Evolutionary conservation across 371 early-diverging fungal genomes (phyloP), one percentile per base, ranked within the genome.

Genomic region (Mortierella sp.): DNA sequence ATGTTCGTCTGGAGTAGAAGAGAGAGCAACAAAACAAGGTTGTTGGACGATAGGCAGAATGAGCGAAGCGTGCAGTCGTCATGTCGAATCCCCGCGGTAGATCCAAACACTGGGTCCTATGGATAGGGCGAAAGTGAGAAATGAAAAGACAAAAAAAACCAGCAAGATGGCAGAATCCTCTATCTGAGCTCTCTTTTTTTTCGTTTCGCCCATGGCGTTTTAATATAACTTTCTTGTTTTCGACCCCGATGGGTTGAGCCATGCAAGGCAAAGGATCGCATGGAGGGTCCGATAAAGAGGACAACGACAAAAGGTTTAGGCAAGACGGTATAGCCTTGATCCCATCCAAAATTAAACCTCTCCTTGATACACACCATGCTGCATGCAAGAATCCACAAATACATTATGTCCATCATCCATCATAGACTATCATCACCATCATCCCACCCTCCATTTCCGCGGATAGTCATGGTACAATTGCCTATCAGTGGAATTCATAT

Each of bases 381-480:
- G 61, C 61, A 61, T 37, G 39, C 37, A 61, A 61, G 34, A 34
- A n/a, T n/a, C n/a, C n/a, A n/a, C n/a, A n/a, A n/a, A n/a, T n/a
- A n/a, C n/a, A n/a, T n/a, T n/a, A n/a, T n/a, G n/a, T n/a, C n/a
- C n/a, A n/a, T n/a, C n/a, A n/a, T n/a, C n/a, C n/a, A n/a, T n/a
- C n/a, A n/a, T n/a, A n/a, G n/a, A n/a, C n/a, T n/a, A n/a, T 61
- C 34, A 34, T 22, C 37, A 9, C 37, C 37, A 61, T 61, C 37
- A 4, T 34, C 34, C 34, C 61, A 31, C 61, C 64, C 16, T 24
- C 14, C 66, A 22, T 43, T 11, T 1, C 65, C 66, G 29, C 14
- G 19, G 40, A 40, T 40, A n/a, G 11, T n/a, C n/a, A n/a, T n/a
- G n/a, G n/a, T n/a, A n/a, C n/a, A 19, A 10, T 40, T 13, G 64